Percentiles rank a stretch among this genome's conserved stretches.
These are phyloP conservation scores for Colletotrichum endophyticum DNA, from an alignment of 2,329 filamentous ascomycete species.

Conservation along the genomic window DNA sequence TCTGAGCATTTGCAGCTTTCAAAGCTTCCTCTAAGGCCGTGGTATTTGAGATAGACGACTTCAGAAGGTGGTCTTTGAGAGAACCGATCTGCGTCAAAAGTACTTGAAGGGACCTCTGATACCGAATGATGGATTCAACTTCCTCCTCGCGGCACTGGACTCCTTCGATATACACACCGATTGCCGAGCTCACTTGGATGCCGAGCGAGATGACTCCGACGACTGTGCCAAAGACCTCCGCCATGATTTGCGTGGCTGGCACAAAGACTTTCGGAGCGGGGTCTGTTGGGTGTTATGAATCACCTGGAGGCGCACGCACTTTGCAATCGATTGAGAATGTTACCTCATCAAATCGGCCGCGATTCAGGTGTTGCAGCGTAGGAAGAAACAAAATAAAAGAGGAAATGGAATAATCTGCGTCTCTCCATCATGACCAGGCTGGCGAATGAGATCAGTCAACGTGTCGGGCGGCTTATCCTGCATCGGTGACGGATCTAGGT, in stretches of 20 bases:
- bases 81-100: background rate
- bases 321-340: background rate
- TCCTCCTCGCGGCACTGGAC: background rate
- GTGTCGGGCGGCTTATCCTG: background rate
- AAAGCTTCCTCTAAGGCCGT: background rate
- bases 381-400: too few species aligned
- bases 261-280: too few species aligned
- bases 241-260: background rate
- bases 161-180: background rate
- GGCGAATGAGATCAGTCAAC: background rate
- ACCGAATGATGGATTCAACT: background rate
- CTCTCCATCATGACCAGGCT: background rate
- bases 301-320: accelerated
- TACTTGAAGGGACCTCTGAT: background rate
- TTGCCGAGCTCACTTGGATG: background rate
- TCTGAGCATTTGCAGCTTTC: background rate
- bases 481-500: background rate
- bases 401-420: background rate
- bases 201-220: background rate
- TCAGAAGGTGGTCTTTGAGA: accelerated
- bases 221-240: background rate
- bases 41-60: accelerated
- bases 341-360: background rate
- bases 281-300: background rate
- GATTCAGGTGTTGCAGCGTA: background rate